A percentile compares a stretch with the other conserved stretches of the same genome.
Conservation (phyloP, 2,329 filamentous ascomycete species). For the Pseudofabraea citricarpa region DNA sequence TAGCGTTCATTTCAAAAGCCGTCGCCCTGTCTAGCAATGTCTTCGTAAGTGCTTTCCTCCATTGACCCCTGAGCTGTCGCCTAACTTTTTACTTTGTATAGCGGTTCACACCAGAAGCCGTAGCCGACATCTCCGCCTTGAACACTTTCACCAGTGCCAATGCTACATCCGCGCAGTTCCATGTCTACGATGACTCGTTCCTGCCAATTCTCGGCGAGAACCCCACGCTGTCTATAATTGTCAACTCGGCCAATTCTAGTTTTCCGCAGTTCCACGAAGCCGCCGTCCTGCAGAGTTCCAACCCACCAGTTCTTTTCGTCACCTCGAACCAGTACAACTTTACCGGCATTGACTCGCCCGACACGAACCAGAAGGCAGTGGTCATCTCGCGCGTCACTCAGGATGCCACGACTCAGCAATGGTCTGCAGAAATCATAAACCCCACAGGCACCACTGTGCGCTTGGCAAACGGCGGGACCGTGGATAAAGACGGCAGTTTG, state of each 20-base stretch:
- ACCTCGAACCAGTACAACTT: constrained; percentile 33
- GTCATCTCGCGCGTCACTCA: constrained; percentile 8
- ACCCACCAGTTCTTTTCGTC: constrained; percentile 41
- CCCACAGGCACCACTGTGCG: constrained; percentile 6
- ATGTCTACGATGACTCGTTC: constrained; percentile 48
- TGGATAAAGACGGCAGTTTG: constrained; percentile 11
- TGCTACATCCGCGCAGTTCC: constrained; percentile 22
- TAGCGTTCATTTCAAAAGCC: neutral
- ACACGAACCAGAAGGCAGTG: constrained; percentile 9
- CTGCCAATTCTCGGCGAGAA: constrained; percentile 39
- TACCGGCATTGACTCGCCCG: constrained; percentile 20
- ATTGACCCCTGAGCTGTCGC: no score
- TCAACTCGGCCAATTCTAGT: constrained; percentile 45
- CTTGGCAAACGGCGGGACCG: constrained; percentile 13
- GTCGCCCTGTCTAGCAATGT: neutral
- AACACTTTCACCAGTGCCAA: constrained; percentile 1
- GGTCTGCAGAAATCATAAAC: constrained; percentile 6
- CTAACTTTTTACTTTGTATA: neutral
- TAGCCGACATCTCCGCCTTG: neutral
- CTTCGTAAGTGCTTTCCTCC: constrained; percentile 1
- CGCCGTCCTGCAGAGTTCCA: constrained; percentile 38
- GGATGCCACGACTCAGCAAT: constrained; percentile 41
- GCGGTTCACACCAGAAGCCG: neutral
- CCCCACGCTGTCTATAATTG: neutral
- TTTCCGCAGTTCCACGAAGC: constrained; percentile 50